Base-by-base conservation (phyloP, 495 filamentous ascomycete species). In the Neurospora sublineolata region DNA sequence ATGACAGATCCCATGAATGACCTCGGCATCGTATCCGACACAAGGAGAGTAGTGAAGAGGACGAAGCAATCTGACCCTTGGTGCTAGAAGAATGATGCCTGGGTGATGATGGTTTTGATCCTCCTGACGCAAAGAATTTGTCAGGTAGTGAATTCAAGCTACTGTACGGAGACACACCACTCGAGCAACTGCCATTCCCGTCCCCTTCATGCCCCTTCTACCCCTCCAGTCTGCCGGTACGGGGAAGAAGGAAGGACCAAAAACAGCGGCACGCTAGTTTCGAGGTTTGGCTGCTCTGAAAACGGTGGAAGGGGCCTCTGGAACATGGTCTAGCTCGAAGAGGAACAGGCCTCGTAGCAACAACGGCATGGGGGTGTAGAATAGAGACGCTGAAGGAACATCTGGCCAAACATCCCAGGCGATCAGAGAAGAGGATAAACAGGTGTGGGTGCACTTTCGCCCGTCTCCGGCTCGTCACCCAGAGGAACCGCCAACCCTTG, bases 361-460 rank as follows among this genome's bases (percentile, higher is more conserved):
- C 70, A 36, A 71, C 46, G 67, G 42, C 39, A 41, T 68, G 39
- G 70, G 72, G 67, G 68, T 71, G 37, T 67, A 71, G 75, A 75
- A 69, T 73, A 72, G 75, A 71, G 41, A 72, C 71, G 75, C 72
- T 70, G 76, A 72, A 72, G 69, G 70, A 70, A 74, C 73, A 75
- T 75, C 74, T 76, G 70, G 77, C 73, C 72, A 73, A 72, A 64
- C 27, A 33, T 41, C 70, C 67, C 72, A 40, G 67, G 72, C 72
- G 71, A 73, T 76, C 73, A 75, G 73, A 75, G 64, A 68, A 64
- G 72, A 70, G 69, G 73, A 73, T 72, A 68, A 71, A 70, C 68
- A 52, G 74, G 68, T 33, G 52, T 64, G 52, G 18, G 52, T 64
- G 52, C 27, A 33, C 52, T 33, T 64, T 33, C 27, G 52, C 52